A percentile compares a stretch with the other conserved stretches of the same genome.
Conservation (phyloP, 345 rosid genomes). For the Raphanus raphanistrum region DNA sequence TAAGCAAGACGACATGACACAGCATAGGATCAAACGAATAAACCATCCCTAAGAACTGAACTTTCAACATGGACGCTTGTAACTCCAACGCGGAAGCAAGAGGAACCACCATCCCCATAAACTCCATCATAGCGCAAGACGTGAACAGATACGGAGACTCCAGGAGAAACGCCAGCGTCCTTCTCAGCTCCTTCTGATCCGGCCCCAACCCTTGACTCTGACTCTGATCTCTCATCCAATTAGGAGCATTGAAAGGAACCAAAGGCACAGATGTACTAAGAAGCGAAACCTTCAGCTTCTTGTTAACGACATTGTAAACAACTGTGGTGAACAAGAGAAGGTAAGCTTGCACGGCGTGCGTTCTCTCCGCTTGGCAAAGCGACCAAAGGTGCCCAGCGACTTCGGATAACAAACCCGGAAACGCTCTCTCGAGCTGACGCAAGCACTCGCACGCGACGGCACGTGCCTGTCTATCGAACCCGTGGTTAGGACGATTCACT, state of each 20-base stretch:
- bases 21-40: conserved; percentile 78
- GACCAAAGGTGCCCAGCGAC: conserved; percentile 83
- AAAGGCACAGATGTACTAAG: conserved; percentile 70
- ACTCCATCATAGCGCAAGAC: conserved; percentile 80
- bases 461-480: conserved; percentile 77
- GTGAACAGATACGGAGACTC: conserved; percentile 81
- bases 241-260: conserved; percentile 72
- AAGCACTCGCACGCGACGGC: conserved; percentile 86
- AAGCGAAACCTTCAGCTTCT: conserved; percentile 62
- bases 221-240: no score
- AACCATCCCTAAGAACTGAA: conserved; percentile 86
- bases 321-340: conserved; percentile 67
- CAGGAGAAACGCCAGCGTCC: conserved; percentile 82
- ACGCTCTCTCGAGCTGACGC: conserved; percentile 73
- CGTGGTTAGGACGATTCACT: conserved; percentile 85
- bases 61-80: conserved; percentile 89
- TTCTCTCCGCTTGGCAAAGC: conserved; percentile 85
- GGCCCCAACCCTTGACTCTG: conserved; percentile 43
- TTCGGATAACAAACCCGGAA: conserved; percentile 77
- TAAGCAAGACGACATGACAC: conserved; percentile 66
- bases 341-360: conserved; percentile 84
- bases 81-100: conserved; percentile 72
- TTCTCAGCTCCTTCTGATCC: conserved; percentile 86
- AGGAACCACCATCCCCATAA: conserved; percentile 78
- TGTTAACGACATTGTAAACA: conserved; percentile 55